Percentiles rank a stretch among this genome's conserved stretches.
Evolutionary conservation across 768 basidiomycete genomes (phyloP).

Genomic region (Trichaptum fuscoviolaceum): DNA sequence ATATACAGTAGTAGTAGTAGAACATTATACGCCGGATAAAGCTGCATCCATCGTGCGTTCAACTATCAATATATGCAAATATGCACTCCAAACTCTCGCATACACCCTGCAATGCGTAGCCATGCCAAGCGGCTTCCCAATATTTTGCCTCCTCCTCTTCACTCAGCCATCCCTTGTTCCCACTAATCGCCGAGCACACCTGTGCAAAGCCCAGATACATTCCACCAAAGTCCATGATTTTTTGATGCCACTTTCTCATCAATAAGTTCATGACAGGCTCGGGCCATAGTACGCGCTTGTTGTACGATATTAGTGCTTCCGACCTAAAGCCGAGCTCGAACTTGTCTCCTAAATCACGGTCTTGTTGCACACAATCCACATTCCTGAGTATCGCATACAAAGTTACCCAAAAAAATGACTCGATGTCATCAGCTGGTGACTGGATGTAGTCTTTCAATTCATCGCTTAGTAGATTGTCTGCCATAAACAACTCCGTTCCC

Average conservation of each 20-base stretch:
- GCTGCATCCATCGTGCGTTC: too few species aligned
- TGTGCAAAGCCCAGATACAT: not conserved
- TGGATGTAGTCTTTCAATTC: not conserved
- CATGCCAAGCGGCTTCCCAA: not conserved
- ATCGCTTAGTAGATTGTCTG: not conserved
- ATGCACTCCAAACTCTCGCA: not conserved
- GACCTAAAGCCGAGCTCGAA: not conserved
- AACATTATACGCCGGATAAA: too few species aligned
- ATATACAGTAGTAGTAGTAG: too few species aligned
- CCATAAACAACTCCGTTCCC: not conserved
- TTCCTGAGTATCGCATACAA: not conserved
- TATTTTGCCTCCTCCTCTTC: not conserved
- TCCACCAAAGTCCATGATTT: not conserved
- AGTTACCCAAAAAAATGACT: not conserved
- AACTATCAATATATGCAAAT: too few species aligned
- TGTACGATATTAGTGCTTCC: not conserved
- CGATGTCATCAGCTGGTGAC: not conserved
- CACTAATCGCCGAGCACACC: not conserved
- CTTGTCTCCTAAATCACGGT: not conserved
- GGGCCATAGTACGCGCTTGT: not conserved
- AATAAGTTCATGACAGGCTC: not conserved
- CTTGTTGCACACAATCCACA: not conserved
- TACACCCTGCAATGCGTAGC: not conserved
- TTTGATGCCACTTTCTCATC: not conserved
- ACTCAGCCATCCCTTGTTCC: not conserved